phyloP scores from a whole-genome alignment of 1,284 basidiomycete species.

The Sporisorium scitamineum region DNA sequence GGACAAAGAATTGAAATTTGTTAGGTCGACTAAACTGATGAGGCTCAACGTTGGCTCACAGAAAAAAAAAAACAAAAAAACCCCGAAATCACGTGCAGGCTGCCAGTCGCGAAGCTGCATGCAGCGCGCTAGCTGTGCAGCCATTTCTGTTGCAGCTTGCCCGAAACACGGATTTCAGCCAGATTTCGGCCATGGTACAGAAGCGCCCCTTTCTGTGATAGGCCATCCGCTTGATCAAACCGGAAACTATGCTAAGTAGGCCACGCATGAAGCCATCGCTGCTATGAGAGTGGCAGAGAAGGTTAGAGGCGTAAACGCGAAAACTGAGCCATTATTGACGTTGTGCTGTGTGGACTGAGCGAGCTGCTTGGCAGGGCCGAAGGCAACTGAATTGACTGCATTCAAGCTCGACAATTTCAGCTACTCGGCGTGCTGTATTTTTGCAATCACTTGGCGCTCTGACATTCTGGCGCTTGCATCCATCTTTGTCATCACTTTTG shows the following conservation, averaged over 20 bases:
- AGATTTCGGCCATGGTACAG: neutral
- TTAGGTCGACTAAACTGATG: neutral
- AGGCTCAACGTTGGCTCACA: neutral
- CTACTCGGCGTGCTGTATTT: constrained; percentile 1
- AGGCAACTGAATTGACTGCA: neutral
- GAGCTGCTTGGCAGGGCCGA: neutral
- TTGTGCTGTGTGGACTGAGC: constrained; percentile 13
- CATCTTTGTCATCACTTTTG: constrained; percentile 15
- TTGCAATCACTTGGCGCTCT: neutral
- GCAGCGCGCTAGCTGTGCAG: constrained; percentile 37
- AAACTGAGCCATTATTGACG: no score
- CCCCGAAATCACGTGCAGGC: constrained; percentile 33
- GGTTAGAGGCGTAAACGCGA: no score
- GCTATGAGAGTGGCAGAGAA: neutral
- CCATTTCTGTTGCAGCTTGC: constrained; percentile 18
- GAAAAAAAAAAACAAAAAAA: neutral
- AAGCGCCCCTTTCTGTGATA: constrained; percentile 1
- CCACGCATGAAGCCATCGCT: no score
- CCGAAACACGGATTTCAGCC: neutral
- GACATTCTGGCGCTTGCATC: neutral
- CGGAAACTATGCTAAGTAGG: neutral
- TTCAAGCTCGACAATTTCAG: neutral
- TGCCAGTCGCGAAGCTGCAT: constrained; percentile 22
- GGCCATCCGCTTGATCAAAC: neutral
- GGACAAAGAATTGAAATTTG: neutral